Conservation (phyloP, 768 basidiomycete genomes). For the Boletales sp. region DNA sequence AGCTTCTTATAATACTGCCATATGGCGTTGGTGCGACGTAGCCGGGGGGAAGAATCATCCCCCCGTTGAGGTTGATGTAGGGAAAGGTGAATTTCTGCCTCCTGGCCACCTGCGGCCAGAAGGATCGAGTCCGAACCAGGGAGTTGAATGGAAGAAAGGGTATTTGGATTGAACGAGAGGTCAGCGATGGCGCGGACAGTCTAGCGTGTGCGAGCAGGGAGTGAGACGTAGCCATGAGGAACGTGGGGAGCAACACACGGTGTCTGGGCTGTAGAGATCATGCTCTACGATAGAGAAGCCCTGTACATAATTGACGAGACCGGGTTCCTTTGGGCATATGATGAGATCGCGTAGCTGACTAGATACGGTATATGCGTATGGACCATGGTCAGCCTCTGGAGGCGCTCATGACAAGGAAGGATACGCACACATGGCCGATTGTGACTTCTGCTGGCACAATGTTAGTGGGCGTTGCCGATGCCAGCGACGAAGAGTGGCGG, state of each 20-base stretch:
- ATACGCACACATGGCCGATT: constrained; percentile 61
- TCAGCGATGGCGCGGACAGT: constrained; percentile 47
- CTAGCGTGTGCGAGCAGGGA: constrained; percentile 27
- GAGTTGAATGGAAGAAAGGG: constrained; percentile 54
- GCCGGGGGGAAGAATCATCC: constrained; percentile 11
- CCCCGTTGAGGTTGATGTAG: constrained; percentile 32
- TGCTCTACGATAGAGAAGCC: constrained; percentile 55
- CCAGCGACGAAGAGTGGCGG: constrained; percentile 42
- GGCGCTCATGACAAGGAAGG: background rate
- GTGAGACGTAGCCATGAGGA: constrained; percentile 13
- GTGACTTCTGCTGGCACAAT: constrained; percentile 42
- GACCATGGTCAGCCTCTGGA: constrained; percentile 1
- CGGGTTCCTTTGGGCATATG: constrained; percentile 65
- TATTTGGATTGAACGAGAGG: constrained; percentile 59
- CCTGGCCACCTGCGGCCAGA: constrained; percentile 75
- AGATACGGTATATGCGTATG: constrained; percentile 4
- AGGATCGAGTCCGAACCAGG: constrained; percentile 51
- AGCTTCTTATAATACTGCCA: constrained; percentile 60
- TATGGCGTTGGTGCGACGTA: constrained; percentile 14
- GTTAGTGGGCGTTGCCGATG: constrained; percentile 40
- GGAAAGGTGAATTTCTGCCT: constrained; percentile 68
- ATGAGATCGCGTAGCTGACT: constrained; percentile 80
- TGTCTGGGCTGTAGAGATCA: constrained; percentile 45
- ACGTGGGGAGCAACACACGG: constrained; percentile 36
- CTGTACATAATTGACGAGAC: constrained; percentile 62